Evolutionary conservation across 768 basidiomycete species (phyloP), one percentile per base, ranked within the genome.

Genomic region (Kwoniella europaea): DNA sequence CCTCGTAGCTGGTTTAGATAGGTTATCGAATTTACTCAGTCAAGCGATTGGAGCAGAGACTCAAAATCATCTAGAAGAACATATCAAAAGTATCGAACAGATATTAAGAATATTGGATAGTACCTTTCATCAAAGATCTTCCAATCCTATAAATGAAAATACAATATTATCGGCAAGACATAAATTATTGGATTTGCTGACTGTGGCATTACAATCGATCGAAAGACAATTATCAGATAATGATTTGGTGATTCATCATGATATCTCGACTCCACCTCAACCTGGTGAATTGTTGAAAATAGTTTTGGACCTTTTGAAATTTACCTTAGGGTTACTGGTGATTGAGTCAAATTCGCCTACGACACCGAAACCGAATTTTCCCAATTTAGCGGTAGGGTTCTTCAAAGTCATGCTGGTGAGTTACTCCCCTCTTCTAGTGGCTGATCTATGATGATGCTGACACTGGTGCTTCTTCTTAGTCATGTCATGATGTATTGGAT

Each of bases 1-100:
- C 29, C 24, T 79, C n/a, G 69, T 74, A 10, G 69, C 69, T 20
- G 80, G 80, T 13, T 35, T 81, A n/a, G 76, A 79, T 52, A 71
- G 76, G n/a, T 59, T 81, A 3, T 55, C 66, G 2, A 61, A 63
- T 16, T 57, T 81, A 9, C 57, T 81, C 12, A 63, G 67, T 52
- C 74, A 67, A 56, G 66, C 74, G 35, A 75, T 80, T 54, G 66
- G 61, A 13, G 74, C 77, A 22, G 77, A 80, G 15, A 68, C 68
- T 12, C 71, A 73, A 52, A 15, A 60, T 42, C 67, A 72, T 24
- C 29, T 68, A 2, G 73, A 71, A 27, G 50, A 53, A 7, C 41
- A 59, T 9, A 59, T 50, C 15, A 71, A 65, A 43, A 55, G 68
- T 2, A 73, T 80, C 12, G 76, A 78, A 44, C 74, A 74, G 42